Evolutionary conservation across 139 green algal genomes (phyloP).

Genomic region (Micromonas pusilla): DNA sequence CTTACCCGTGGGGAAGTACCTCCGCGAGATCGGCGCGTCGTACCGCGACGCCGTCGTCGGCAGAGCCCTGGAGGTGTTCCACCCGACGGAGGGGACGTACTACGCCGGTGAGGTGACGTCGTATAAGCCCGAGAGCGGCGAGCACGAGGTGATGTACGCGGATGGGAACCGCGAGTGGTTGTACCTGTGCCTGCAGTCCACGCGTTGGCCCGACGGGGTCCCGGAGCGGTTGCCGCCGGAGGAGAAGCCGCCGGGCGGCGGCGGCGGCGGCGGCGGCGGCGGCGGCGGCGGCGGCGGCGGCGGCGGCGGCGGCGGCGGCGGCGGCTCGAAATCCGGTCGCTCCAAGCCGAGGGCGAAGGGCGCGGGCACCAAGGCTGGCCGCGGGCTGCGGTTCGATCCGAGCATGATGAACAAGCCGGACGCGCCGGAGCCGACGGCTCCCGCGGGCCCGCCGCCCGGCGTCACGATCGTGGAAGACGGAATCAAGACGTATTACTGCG

Average conservation of each 20-base stretch:
- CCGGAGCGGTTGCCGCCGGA: slow-evolving; percentile 1
- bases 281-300: neutral
- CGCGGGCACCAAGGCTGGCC: neutral
- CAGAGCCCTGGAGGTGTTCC: neutral
- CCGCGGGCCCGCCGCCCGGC: neutral
- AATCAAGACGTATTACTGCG: neutral
- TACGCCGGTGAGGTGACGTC: slow-evolving; percentile 4
- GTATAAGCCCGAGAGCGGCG: slow-evolving; percentile 16
- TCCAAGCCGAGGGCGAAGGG: neutral
- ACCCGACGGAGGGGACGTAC: neutral
- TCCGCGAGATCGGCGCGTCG: slow-evolving; percentile 6
- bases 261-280: too few species aligned
- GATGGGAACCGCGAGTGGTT: slow-evolving; percentile 17
- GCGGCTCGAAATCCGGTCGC: too few species aligned
- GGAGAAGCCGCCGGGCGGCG: neutral
- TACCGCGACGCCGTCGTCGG: slow-evolving; percentile 5
- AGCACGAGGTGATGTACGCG: slow-evolving; percentile 23
- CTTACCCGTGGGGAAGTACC: slow-evolving; percentile 2
- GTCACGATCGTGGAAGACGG: neutral
- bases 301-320: neutral
- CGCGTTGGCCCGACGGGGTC: slow-evolving; percentile 17
- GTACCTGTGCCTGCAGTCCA: slow-evolving; percentile 13
- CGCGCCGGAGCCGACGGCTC: neutral
- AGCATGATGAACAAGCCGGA: neutral
- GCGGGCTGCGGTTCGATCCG: neutral